Evolutionary conservation across 208 protist genomes (phyloP).

Genomic region (Angomonas desouzai): DNA sequence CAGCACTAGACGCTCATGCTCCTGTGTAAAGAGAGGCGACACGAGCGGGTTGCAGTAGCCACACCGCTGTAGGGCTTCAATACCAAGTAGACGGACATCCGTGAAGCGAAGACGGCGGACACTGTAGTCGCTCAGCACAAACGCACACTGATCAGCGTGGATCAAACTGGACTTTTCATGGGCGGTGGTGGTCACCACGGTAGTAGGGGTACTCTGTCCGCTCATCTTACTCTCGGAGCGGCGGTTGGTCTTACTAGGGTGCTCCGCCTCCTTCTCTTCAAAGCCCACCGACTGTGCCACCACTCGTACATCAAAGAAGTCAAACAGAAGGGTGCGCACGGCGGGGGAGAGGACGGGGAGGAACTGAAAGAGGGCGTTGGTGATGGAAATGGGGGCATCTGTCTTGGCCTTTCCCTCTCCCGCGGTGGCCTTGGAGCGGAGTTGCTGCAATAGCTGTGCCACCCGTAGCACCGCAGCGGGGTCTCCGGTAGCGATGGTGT

Average conservation of each 20-base stretch:
- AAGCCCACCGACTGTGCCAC: conserved; percentile 51
- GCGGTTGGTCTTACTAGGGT: background rate
- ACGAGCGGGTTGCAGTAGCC: conserved; percentile 38
- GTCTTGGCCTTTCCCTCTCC: background rate
- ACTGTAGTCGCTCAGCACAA: background rate
- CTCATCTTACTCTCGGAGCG: background rate
- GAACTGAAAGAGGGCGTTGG: conserved; percentile 37
- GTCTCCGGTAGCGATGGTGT: conserved; percentile 52
- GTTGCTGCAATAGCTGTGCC: conserved; percentile 50
- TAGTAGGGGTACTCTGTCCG: background rate
- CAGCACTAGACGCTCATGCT: conserved; percentile 61
- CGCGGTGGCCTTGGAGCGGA: conserved; percentile 18
- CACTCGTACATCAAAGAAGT: conserved; percentile 57
- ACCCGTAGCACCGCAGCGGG: conserved; percentile 52
- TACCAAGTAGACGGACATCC: conserved; percentile 73
- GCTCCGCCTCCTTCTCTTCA: conserved; percentile 6
- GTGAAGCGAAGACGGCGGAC: conserved; percentile 50
- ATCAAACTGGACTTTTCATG: background rate
- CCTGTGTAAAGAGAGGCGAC: conserved; percentile 39
- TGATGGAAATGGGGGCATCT: conserved; percentile 20
- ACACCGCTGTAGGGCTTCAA: conserved; percentile 36
- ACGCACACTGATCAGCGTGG: background rate
- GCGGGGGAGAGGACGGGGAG: conserved; percentile 57
- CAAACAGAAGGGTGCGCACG: conserved; percentile 67
- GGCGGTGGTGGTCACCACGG: background rate